A percentile compares a stretch with the other conserved stretches of the same genome.
These are phyloP conservation scores for Paramecium biaurelia DNA, from an alignment of 73 alveolate genomes.

Conservation along the genomic window DNA sequence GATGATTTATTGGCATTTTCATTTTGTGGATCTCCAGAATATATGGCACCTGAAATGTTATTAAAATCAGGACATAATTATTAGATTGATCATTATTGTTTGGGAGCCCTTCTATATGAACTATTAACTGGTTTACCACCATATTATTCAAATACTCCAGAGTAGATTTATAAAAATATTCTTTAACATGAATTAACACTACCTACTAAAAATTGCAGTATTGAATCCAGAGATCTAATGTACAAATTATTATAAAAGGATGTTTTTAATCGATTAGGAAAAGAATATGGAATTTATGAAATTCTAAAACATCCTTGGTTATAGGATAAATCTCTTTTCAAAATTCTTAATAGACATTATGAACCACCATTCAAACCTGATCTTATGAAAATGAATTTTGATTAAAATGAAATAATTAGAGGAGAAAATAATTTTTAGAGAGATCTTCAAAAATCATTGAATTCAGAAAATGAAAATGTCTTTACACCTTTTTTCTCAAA, in stretches of 20 bases:
- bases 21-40: slow-evolving; percentile 79
- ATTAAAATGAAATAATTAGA: slow-evolving; percentile 23
- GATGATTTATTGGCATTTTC: slow-evolving; percentile 58
- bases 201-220: slow-evolving; percentile 37
- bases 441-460: not conserved
- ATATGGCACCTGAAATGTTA: slow-evolving; percentile 75
- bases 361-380: slow-evolving; percentile 66
- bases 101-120: slow-evolving; percentile 74
- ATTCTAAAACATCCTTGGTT: slow-evolving; percentile 66
- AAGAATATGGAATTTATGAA: slow-evolving; percentile 60
- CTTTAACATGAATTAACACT: slow-evolving; percentile 42
- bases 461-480: not conserved
- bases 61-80: slow-evolving; percentile 65
- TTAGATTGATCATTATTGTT: slow-evolving; percentile 67
- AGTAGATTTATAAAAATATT: slow-evolving; percentile 59
- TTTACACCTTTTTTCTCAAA: not conserved
- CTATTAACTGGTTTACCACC: slow-evolving; percentile 74
- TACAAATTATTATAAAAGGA: slow-evolving; percentile 79
- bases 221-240: slow-evolving; percentile 71
- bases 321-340: not conserved
- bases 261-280: slow-evolving; percentile 84
- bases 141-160: slow-evolving; percentile 60
- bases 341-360: slow-evolving; percentile 26
- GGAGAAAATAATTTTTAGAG: slow-evolving; percentile 50
- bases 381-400: slow-evolving; percentile 48